These are phyloP conservation scores for Diaporthe sp. DNA, from an alignment of 2,329 filamentous ascomycete species.

Conservation along the genomic window DNA sequence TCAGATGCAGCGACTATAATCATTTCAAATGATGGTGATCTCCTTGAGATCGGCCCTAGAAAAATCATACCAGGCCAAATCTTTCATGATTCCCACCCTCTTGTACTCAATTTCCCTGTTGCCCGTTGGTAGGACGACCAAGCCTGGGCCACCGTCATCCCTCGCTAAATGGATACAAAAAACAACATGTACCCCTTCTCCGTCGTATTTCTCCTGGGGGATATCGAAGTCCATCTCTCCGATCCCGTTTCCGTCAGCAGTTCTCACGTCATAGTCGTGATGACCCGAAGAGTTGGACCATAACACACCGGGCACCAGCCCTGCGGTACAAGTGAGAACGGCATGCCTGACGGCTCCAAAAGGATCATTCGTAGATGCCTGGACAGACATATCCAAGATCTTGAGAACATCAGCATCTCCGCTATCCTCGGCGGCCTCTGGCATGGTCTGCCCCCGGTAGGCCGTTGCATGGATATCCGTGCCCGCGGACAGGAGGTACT, in stretches of 20 bases:
- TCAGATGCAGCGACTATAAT: no score
- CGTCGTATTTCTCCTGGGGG: no score
- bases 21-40: no score
- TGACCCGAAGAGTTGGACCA: not conserved
- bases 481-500: not conserved
- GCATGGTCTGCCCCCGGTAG: slow-evolving; percentile 1
- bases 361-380: not conserved
- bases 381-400: not conserved
- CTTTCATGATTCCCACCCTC: no score
- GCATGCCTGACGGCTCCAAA: not conserved
- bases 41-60: no score
- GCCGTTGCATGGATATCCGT: not conserved
- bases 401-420: not conserved
- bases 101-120: no score
- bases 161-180: no score
- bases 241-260: not conserved
- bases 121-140: no score
- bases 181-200: no score
- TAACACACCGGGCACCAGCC: not conserved
- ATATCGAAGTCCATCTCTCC: no score
- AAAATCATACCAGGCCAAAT: no score
- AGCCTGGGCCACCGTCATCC: no score
- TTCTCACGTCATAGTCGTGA: not conserved
- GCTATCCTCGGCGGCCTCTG: not conserved
- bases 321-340: not conserved